Conservation (phyloP, 2,329 filamentous ascomycete species). For the Arthrobotrys musiformis region DNA sequence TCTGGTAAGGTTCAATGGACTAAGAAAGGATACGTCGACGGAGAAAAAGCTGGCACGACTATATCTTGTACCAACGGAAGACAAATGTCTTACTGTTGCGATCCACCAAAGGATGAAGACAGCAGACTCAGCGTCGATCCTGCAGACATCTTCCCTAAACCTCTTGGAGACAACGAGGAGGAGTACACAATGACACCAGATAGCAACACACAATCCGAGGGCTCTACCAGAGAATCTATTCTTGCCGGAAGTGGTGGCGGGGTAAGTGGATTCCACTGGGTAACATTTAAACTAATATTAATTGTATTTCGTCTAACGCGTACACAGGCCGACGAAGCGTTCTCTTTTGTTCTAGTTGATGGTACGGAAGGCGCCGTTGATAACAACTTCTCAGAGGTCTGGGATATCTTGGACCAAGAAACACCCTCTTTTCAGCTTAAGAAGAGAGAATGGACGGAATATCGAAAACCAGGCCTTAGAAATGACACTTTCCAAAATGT, state of each 20-base stretch:
- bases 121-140: conserved; percentile 14
- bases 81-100: conserved; percentile 17
- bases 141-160: conserved; percentile 19
- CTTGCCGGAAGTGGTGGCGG: conserved; percentile 4
- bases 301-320: background rate
- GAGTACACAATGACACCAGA: conserved; percentile 11
- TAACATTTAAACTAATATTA: background rate
- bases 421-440: conserved; percentile 3
- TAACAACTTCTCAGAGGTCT: background rate
- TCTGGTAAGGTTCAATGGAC: conserved; percentile 17
- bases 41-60: background rate
- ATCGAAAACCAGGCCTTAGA: conserved; percentile 14
- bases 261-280: background rate
- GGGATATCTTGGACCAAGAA: conserved; percentile 14
- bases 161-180: conserved; percentile 16
- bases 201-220: conserved; percentile 13
- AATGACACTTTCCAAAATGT: conserved; percentile 13
- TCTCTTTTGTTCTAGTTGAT: conserved; percentile 27
- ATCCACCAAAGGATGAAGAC: conserved; percentile 19
- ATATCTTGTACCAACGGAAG: conserved; percentile 7
- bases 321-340: conserved; percentile 12
- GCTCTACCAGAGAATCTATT: conserved; percentile 14
- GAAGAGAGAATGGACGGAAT: conserved; percentile 16
- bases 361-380: conserved; percentile 25
- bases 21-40: background rate